Evolutionary conservation across 345 rosid species (phyloP).

Genomic region (Microcos paniculata): DNA sequence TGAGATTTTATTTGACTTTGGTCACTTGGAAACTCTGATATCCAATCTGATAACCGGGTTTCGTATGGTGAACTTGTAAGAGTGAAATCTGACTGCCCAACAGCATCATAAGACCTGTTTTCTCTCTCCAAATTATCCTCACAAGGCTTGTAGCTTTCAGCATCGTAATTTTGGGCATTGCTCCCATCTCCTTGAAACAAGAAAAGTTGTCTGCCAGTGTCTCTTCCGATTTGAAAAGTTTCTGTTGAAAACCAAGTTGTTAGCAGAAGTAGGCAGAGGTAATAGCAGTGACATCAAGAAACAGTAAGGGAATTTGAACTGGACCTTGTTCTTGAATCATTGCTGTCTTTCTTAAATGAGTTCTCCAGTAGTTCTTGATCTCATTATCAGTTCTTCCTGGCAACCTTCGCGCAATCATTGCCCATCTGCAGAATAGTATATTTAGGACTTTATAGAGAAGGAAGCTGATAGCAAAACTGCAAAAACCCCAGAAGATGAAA

Average conservation of each 20-base stretch:
- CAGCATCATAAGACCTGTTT: slow-evolving; percentile 16
- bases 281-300: neutral
- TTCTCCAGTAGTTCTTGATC: slow-evolving; percentile 76
- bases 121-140: slow-evolving; percentile 16
- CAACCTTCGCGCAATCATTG: slow-evolving; percentile 61
- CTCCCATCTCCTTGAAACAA: neutral
- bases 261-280: neutral
- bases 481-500: neutral
- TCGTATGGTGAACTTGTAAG: slow-evolving; percentile 54
- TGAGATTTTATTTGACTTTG: slow-evolving; percentile 20
- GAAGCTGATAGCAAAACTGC: neutral
- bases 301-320: neutral
- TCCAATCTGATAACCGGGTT: slow-evolving; percentile 50
- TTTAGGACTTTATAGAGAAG: neutral
- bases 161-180: neutral
- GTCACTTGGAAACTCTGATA: slow-evolving; percentile 36
- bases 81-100: slow-evolving; percentile 16
- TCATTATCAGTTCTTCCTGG: slow-evolving; percentile 81
- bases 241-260: neutral
- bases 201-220: slow-evolving; percentile 10
- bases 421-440: slow-evolving; percentile 40
- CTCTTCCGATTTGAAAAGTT: slow-evolving; percentile 12
- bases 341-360: slow-evolving; percentile 50
- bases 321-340: slow-evolving; percentile 42
- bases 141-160: slow-evolving; percentile 9